A percentile compares a stretch with the other conserved stretches of the same genome.
These are phyloP conservation scores for Bretschneidera sinensis DNA, from an alignment of 345 rosid genomes.

Conservation along the genomic window DNA sequence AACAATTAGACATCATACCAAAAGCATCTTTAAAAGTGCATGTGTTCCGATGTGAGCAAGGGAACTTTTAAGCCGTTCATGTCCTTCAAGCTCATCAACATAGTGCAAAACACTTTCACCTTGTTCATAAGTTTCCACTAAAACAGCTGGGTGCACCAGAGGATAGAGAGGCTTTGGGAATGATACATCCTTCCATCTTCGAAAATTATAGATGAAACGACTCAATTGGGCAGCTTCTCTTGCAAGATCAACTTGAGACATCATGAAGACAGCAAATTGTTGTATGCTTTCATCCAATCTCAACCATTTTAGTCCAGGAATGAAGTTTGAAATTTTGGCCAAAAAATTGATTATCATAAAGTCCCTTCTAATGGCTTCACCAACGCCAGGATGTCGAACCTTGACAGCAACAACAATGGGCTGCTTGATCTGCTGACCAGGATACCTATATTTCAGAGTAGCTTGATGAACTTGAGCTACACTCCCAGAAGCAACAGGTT, in stretches of 20 bases:
- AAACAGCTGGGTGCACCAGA: slow-evolving; percentile 97
- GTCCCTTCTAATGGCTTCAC: slow-evolving; percentile 94
- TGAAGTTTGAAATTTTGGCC: slow-evolving; percentile 62
- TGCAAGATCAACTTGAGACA: slow-evolving; percentile 99
- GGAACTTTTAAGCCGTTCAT: slow-evolving; percentile 62
- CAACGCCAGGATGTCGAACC: slow-evolving; percentile 99
- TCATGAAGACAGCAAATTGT: slow-evolving; percentile 96
- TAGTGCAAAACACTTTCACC: slow-evolving; percentile 86
- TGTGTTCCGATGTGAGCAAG: slow-evolving; percentile 98
- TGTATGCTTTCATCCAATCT: slow-evolving; percentile 95
- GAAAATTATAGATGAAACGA: slow-evolving; percentile 90
- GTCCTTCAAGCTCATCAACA: slow-evolving; percentile 85
- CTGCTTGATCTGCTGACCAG: slow-evolving; percentile 68
- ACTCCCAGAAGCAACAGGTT: slow-evolving; percentile 94
- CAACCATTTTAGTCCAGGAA: slow-evolving; percentile 89
- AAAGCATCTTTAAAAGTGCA: slow-evolving; percentile 97
- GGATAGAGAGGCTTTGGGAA: slow-evolving; percentile 98
- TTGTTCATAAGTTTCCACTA: slow-evolving; percentile 92
- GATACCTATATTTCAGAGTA: slow-evolving; percentile 70
- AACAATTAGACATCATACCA: slow-evolving; percentile 40
- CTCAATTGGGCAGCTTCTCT: slow-evolving; percentile 97
- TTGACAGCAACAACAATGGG: slow-evolving; percentile 89
- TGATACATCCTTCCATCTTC: slow-evolving; percentile 95
- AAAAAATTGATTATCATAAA: slow-evolving; percentile 72
- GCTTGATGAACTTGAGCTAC: slow-evolving; percentile 99